Conservation (phyloP, 2,329 filamentous ascomycete genomes). For the Exophiala viscosa region DNA sequence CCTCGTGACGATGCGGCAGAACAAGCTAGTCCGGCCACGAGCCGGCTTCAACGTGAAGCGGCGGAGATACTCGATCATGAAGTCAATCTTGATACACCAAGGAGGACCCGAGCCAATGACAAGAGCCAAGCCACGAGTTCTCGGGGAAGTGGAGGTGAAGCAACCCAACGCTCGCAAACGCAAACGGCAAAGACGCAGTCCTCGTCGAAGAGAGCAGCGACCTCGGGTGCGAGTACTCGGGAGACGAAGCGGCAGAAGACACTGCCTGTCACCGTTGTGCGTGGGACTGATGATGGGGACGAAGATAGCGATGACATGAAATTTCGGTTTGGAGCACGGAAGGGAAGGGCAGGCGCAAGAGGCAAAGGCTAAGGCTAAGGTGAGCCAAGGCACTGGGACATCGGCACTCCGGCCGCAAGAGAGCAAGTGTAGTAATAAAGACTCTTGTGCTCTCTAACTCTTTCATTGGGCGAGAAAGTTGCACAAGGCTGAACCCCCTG, state of each 20-base stretch:
- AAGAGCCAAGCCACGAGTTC: slow-evolving; percentile 4
- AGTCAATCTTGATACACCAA: slow-evolving; percentile 26
- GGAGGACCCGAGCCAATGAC: slow-evolving; percentile 25
- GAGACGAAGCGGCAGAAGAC: slow-evolving; percentile 31
- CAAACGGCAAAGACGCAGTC: not conserved
- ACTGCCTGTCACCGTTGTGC: slow-evolving; percentile 28
- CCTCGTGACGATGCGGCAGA: slow-evolving; percentile 5
- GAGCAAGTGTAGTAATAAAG: too few relatives aligned
- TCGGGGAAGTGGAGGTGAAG: not conserved
- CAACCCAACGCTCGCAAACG: slow-evolving; percentile 2
- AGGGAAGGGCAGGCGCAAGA: slow-evolving; percentile 8
- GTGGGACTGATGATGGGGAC: slow-evolving; percentile 37
- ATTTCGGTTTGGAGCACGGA: slow-evolving; percentile 36
- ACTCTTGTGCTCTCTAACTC: too few relatives aligned
- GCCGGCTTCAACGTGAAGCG: slow-evolving; percentile 25
- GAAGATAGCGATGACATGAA: slow-evolving; percentile 58
- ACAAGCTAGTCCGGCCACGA: slow-evolving; percentile 11
- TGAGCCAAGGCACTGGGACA: too few relatives aligned
- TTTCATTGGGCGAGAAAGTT: too few relatives aligned
- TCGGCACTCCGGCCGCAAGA: too few relatives aligned
- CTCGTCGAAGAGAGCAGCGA: slow-evolving; percentile 17
- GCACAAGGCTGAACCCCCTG: too few relatives aligned
- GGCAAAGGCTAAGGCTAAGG: not conserved
- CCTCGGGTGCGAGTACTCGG: slow-evolving; percentile 2
- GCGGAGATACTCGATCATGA: slow-evolving; percentile 26